phyloP scores from a whole-genome alignment of 2,329 filamentous ascomycete genomes.

The Didymella segeticola region DNA sequence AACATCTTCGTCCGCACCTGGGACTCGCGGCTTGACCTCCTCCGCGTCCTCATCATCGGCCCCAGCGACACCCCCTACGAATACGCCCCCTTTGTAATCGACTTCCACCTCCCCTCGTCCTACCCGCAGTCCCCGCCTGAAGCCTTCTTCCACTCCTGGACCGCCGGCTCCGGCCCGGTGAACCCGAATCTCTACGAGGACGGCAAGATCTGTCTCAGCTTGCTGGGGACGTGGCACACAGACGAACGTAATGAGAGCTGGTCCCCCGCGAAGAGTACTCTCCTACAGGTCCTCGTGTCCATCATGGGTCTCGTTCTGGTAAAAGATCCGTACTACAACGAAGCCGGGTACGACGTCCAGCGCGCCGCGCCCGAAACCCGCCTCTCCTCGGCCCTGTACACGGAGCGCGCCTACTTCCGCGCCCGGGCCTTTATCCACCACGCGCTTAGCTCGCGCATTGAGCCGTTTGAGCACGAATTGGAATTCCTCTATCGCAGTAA shows the following conservation, averaged over 20 bases:
- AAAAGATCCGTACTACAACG: constrained; percentile 68
- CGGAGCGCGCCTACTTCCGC: constrained; percentile 62
- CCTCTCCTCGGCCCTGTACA: constrained; percentile 58
- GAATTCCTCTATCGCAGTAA: constrained; percentile 57
- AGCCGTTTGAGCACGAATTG: constrained; percentile 60
- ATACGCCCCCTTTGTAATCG: constrained; percentile 66
- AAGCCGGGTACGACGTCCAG: constrained; percentile 65
- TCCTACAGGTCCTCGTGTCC: constrained; percentile 65
- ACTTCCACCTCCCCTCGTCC: constrained; percentile 58
- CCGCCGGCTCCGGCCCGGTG: constrained; percentile 57
- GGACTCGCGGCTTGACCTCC: constrained; percentile 64
- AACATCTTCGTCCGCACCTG: constrained; percentile 66
- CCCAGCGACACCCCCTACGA: constrained; percentile 67
- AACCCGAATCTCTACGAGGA: constrained; percentile 70
- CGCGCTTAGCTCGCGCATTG: constrained; percentile 51
- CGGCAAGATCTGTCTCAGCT: constrained; percentile 65
- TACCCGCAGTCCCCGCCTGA: constrained; percentile 62
- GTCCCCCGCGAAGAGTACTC: constrained; percentile 59
- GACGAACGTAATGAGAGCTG: constrained; percentile 61
- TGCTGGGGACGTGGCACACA: constrained; percentile 66
- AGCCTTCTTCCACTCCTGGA: constrained; percentile 68
- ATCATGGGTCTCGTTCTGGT: constrained; percentile 65
- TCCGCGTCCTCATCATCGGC: constrained; percentile 65
- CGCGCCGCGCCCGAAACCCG: constrained; percentile 55
- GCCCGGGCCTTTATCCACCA: constrained; percentile 59